These are phyloP conservation scores for Pythium aristosporum DNA, from an alignment of 352 stramenopile species.

Conservation along the genomic window DNA sequence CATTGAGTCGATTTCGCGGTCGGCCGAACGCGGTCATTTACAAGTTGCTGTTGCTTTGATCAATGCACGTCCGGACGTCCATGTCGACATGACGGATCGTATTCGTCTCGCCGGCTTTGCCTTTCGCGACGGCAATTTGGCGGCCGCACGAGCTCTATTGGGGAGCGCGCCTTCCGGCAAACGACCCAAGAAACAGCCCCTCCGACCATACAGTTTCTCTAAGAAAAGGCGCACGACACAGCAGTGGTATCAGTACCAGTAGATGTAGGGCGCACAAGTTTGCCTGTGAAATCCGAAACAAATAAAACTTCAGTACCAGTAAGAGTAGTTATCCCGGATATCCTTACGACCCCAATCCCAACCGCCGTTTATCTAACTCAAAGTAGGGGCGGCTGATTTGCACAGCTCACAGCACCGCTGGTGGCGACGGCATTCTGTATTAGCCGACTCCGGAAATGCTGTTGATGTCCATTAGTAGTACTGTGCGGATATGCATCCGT, in stretches of 20 bases:
- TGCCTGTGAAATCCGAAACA: too few relatives aligned
- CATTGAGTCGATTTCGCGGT: background rate
- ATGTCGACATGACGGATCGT: background rate
- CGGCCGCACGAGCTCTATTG: background rate
- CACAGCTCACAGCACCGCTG: too few relatives aligned
- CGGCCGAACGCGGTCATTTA: background rate
- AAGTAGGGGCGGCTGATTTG: too few relatives aligned
- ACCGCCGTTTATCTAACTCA: too few relatives aligned
- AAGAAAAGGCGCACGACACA: background rate
- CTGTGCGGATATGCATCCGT: too few relatives aligned
- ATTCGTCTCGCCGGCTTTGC: background rate
- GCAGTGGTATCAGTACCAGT: background rate
- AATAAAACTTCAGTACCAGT: too few relatives aligned
- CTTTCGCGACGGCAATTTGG: background rate
- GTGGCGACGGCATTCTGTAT: too few relatives aligned
- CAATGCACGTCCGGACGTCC: background rate
- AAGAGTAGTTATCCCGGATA: background rate
- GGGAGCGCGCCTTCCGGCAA: background rate
- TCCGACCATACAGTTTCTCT: too few relatives aligned
- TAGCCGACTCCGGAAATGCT: too few relatives aligned
- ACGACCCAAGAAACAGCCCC: background rate
- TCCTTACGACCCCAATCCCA: too few relatives aligned
- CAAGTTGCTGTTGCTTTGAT: background rate
- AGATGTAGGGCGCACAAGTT: too few relatives aligned
- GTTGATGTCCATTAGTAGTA: too few relatives aligned